These are phyloP conservation scores for Ilex paraguariensis DNA, from an alignment of 305 asterid genomes.

Conservation along the genomic window DNA sequence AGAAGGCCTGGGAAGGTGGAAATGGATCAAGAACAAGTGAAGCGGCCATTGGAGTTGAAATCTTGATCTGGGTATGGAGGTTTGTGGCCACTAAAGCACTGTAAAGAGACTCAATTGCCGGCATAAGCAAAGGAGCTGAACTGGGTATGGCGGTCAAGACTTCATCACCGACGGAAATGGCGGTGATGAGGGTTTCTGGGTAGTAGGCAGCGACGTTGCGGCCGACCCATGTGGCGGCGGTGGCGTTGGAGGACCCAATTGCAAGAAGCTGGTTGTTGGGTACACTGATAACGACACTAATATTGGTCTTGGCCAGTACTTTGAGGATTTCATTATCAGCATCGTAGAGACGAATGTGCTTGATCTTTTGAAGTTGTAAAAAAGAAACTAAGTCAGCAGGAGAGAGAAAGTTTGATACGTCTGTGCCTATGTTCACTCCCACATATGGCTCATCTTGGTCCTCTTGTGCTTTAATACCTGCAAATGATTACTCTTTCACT, in stretches of 20 bases:
- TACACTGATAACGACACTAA: constrained; percentile 74
- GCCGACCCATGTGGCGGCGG: constrained; percentile 91
- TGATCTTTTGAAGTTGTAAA: constrained; percentile 67
- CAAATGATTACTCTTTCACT: constrained; percentile 5
- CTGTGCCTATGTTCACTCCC: constrained; percentile 95
- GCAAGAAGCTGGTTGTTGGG: constrained; percentile 96
- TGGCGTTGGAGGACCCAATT: constrained; percentile 89
- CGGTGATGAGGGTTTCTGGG: constrained; percentile 81
- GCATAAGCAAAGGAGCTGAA: constrained; percentile 80
- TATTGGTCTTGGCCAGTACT: constrained; percentile 79
- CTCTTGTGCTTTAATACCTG: constrained; percentile 58
- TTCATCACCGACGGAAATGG: constrained; percentile 90
- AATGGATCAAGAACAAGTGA: constrained; percentile 78
- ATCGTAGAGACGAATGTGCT: constrained; percentile 79
- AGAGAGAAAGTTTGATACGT: constrained; percentile 61
- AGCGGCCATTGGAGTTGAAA: constrained; percentile 84
- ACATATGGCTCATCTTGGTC: constrained; percentile 69
- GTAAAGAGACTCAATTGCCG: constrained; percentile 91
- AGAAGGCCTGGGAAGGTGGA: constrained; percentile 96
- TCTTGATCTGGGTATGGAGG: constrained; percentile 67
- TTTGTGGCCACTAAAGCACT: constrained; percentile 83
- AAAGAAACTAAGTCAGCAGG: constrained; percentile 68
- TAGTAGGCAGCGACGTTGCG: constrained; percentile 82
- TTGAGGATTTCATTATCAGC: constrained; percentile 68
- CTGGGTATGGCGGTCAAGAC: constrained; percentile 69